These are phyloP conservation scores for Pleurotus tuber-regium DNA, from an alignment of 768 basidiomycete species.

Conservation along the genomic window DNA sequence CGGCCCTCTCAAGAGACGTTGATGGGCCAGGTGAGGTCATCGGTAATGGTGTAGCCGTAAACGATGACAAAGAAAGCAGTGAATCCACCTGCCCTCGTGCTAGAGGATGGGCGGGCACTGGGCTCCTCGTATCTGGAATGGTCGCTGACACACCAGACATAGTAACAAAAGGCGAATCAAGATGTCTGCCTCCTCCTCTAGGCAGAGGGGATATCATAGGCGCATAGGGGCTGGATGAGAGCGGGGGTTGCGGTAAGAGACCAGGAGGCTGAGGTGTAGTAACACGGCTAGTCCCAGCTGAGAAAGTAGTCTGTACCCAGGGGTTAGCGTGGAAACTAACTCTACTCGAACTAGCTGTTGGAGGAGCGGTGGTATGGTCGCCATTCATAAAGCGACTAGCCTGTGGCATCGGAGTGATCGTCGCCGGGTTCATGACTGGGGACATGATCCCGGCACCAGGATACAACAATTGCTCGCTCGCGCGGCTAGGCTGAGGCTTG, in stretches of 20 bases:
- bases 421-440: constrained; percentile 8
- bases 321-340: constrained; percentile 7
- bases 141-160: background rate
- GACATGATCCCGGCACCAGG: constrained; percentile 21
- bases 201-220: background rate
- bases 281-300: background rate
- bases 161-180: background rate
- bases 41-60: background rate
- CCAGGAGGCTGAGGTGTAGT: background rate
- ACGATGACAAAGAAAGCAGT: background rate
- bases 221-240: background rate
- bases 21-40: constrained; percentile 1
- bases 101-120: background rate
- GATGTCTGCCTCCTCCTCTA: background rate
- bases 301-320: background rate
- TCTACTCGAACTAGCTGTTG: constrained; percentile 4
- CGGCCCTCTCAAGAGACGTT: constrained; percentile 6
- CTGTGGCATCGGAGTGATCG: background rate
- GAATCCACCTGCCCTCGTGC: background rate
- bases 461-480: constrained; percentile 8
- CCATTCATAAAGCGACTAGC: background rate
- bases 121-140: background rate
- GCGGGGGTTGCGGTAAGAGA: background rate
- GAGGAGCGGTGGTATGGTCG: background rate
- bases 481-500: background rate